Evolutionary conservation across 1,284 basidiomycete genomes (phyloP), one percentile per base, ranked within the genome.

Genomic region (Moniliophthora roreri): DNA sequence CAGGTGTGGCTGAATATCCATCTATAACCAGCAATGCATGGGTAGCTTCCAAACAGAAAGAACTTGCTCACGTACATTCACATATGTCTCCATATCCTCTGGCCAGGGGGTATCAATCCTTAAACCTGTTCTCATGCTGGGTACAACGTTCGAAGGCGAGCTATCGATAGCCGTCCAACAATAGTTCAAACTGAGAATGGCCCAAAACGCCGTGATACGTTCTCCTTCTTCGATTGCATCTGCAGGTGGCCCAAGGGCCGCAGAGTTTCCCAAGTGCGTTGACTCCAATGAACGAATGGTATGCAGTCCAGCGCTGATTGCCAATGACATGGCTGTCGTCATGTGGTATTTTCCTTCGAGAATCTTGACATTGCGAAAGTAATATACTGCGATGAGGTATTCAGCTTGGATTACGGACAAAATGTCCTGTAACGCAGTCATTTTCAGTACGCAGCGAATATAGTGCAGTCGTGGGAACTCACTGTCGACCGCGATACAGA

Each of bases 41-140:
- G 8, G 3, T 7, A 44, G n/a, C 20, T 15, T 2, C 11, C 5
- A n/a, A 15, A 44, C 10, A 3, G 21, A 26, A 13, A 24, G 24
- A 44, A 13, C n/a, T n/a, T n/a, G n/a, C n/a, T n/a, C n/a, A 46
- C 44, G 7, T n/a, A 46, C 44, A 11, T 6, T 46, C 9, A 11
- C 7, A n/a, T 46, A 46, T n/a, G 26, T 18, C 5, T 46, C 44
- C 44, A 45, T 54, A 54, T 67, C 59, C 23, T 66, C 51, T 13
- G 69, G 69, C 66, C 69, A 73, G 9, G 69, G 67, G 3, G 68
- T 68, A 41, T 72, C 70, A 7, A 71, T 67, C 48, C 65, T 60
- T 10, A 42, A 18, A 11, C 28, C 44, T 16, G 52, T 23, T 26
- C 49, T 49, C 34, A 58, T 59, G 20, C 67, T 63, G 9, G 59